Percentiles rank a stretch among this genome's conserved stretches.
Evolutionary conservation across 75 land plant genomes (phyloP).

Genomic region (Cupressus sempervirens): DNA sequence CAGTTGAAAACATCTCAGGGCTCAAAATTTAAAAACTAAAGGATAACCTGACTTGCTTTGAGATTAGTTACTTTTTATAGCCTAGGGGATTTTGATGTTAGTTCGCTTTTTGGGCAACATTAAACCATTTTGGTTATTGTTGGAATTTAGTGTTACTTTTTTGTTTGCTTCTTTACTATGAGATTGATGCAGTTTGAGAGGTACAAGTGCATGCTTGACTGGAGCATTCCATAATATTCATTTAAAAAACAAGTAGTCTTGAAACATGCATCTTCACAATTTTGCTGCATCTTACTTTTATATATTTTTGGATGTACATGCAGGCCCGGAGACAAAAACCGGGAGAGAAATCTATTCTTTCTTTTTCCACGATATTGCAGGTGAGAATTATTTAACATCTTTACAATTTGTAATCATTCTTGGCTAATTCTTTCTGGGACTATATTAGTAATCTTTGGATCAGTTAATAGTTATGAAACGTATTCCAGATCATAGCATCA

Average conservation of each 20-base stretch:
- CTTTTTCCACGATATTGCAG: constrained; percentile 78
- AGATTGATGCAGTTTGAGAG: neutral
- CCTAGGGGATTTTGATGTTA: neutral
- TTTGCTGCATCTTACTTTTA: neutral
- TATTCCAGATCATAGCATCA: neutral
- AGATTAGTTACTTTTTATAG: neutral
- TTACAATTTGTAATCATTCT: neutral
- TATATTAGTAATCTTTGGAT: neutral
- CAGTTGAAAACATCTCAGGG: neutral
- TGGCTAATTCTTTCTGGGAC: neutral
- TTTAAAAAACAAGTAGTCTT: neutral
- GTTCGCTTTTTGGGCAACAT: neutral
- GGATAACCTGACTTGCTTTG: neutral
- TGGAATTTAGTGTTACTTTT: neutral
- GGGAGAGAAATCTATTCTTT: constrained; percentile 88
- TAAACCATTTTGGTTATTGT: neutral
- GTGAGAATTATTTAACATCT: constrained; percentile 23
- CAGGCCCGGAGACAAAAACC: constrained; percentile 77
- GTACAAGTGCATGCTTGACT: neutral
- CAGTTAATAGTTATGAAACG: neutral
- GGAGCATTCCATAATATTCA: neutral
- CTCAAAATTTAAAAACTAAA: neutral
- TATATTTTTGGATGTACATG: neutral
- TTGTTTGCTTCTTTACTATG: neutral
- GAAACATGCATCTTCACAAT: neutral